These are phyloP conservation scores for Pythium sp. DNA, from an alignment of 352 stramenopile species.

Conservation along the genomic window DNA sequence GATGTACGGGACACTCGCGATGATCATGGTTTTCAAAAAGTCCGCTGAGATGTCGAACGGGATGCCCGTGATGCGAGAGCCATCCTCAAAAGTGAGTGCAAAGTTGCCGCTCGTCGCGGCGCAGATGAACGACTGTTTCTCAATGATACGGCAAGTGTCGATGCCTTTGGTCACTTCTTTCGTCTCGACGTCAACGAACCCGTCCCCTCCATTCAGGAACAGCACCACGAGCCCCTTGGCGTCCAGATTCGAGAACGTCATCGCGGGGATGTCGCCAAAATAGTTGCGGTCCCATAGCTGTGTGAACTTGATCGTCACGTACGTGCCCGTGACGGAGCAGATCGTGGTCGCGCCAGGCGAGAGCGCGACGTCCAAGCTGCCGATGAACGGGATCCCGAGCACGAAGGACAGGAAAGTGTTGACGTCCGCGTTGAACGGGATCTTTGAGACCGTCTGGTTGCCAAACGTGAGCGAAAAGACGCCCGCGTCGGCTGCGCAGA, in stretches of 20 bases:
- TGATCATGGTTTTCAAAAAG: conserved; percentile 37
- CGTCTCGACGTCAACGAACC: conserved; percentile 60
- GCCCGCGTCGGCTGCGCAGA: conserved; percentile 61
- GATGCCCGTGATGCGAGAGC: conserved; percentile 37
- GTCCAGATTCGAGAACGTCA: conserved; percentile 56
- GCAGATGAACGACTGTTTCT: conserved; percentile 61
- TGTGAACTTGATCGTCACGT: conserved; percentile 54
- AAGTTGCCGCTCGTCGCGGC: conserved; percentile 67
- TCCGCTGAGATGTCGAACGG: conserved; percentile 41
- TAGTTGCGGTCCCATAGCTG: conserved; percentile 50
- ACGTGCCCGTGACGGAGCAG: conserved; percentile 55
- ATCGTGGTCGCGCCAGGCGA: conserved; percentile 33
- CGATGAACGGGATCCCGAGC: conserved; percentile 42
- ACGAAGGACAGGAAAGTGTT: conserved; percentile 52
- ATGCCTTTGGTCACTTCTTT: conserved; percentile 73
- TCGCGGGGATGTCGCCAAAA: conserved; percentile 56
- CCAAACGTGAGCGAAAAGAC: conserved; percentile 58
- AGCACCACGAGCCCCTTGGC: conserved; percentile 45
- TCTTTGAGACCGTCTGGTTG: conserved; percentile 48
- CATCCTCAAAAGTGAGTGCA: conserved; percentile 64
- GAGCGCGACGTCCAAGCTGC: conserved; percentile 43
- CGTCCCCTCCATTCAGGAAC: conserved; percentile 38
- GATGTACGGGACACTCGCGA: conserved; percentile 50
- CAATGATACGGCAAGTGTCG: conserved; percentile 62
- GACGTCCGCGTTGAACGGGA: conserved; percentile 55